phyloP scores from a whole-genome alignment of 192 early-diverging fungal genomes.

The Cetraspora pellucida region DNA sequence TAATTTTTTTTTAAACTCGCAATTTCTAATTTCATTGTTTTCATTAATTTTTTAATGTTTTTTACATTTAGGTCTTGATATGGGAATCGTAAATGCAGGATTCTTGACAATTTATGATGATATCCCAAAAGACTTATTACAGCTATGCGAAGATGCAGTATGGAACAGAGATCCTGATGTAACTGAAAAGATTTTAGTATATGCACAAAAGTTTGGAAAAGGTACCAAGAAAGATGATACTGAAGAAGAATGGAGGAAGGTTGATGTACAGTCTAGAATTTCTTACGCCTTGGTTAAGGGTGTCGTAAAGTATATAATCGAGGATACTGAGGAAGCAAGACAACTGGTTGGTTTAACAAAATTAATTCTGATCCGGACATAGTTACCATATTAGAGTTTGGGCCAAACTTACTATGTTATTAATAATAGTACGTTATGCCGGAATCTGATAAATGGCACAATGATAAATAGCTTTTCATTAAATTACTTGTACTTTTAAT shows the following conservation, averaged over 20 bases:
- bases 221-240: conserved; percentile 68
- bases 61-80: conserved; percentile 88
- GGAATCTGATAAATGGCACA: too few species aligned
- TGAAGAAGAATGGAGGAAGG: conserved; percentile 85
- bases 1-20: background rate
- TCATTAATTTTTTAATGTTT: background rate
- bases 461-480: too few species aligned
- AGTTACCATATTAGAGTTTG: too few species aligned
- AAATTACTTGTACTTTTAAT: background rate
- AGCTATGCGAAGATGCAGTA: conserved; percentile 90
- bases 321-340: conserved; percentile 93
- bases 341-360: conserved; percentile 35
- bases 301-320: conserved; percentile 89
- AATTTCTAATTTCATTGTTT: background rate
- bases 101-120: conserved; percentile 96
- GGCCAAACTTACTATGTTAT: too few species aligned
- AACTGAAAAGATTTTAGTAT: conserved; percentile 91
- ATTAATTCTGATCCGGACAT: too few species aligned
- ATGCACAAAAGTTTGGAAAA: conserved; percentile 83
- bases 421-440: too few species aligned
- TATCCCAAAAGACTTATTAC: conserved; percentile 89
- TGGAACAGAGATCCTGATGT: conserved; percentile 91
- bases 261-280: conserved; percentile 74
- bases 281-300: conserved; percentile 90
- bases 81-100: conserved; percentile 98